These are phyloP conservation scores for Termitomyces sp. DNA, from an alignment of 768 basidiomycete species.

Conservation along the genomic window DNA sequence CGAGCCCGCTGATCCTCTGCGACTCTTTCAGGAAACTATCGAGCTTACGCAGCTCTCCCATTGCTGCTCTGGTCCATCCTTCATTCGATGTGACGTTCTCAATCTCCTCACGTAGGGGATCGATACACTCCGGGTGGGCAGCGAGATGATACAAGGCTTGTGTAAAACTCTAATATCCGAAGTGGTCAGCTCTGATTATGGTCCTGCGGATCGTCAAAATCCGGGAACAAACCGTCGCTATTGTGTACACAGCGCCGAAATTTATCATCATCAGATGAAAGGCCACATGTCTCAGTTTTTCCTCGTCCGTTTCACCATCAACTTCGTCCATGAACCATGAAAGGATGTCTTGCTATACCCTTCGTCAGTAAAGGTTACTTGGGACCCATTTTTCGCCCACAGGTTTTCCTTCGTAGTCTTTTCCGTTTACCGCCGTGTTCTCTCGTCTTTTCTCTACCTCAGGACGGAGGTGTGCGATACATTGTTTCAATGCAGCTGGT, in stretches of 20 bases:
- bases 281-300: constrained; percentile 24
- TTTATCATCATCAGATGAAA: constrained; percentile 33
- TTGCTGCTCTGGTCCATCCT: constrained; percentile 29
- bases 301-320: constrained; percentile 18
- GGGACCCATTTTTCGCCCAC: neutral
- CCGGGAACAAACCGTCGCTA: constrained; percentile 29
- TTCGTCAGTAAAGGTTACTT: neutral
- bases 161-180: constrained; percentile 26
- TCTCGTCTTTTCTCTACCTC: constrained; percentile 22
- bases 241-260: constrained; percentile 40
- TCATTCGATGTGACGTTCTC: constrained; percentile 29
- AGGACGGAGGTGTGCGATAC: constrained; percentile 18
- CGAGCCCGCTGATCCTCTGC: constrained; percentile 23
- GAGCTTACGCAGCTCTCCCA: constrained; percentile 33
- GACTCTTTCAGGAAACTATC: constrained; percentile 42
- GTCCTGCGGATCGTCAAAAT: constrained; percentile 18
- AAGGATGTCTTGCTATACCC: constrained; percentile 39
- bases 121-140: constrained; percentile 24
- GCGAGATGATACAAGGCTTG: constrained; percentile 34
- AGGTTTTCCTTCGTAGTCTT: constrained; percentile 25
- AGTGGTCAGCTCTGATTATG: constrained; percentile 27
- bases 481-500: neutral
- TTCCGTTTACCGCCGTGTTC: constrained; percentile 19
- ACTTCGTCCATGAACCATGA: constrained; percentile 43
- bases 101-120: constrained; percentile 38